Conservation (phyloP, 352 stramenopile genomes). For the Pseudoperonospora humuli region DNA sequence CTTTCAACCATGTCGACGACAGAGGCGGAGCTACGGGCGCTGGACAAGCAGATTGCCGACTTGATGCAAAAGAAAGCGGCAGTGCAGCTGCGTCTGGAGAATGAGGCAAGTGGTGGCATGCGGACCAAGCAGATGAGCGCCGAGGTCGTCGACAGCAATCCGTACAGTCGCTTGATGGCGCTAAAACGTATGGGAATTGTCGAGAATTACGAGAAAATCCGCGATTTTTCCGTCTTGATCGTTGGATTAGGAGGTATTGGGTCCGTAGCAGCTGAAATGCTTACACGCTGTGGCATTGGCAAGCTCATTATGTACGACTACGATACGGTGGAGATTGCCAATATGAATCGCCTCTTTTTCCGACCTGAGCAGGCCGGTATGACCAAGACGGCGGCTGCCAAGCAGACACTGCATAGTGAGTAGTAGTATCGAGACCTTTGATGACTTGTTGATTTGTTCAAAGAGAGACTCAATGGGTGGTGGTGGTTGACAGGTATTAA, state of each 20-base stretch:
- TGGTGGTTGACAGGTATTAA: conserved; percentile 57
- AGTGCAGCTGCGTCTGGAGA: conserved; percentile 47
- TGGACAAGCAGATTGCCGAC: conserved; percentile 65
- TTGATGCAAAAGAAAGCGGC: conserved; percentile 68
- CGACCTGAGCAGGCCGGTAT: conserved; percentile 78
- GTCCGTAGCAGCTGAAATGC: conserved; percentile 84
- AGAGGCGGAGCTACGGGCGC: conserved; percentile 40
- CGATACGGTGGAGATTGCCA: conserved; percentile 85
- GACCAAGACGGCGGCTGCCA: conserved; percentile 83
- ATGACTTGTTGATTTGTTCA: neutral
- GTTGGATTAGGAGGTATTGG: conserved; percentile 83
- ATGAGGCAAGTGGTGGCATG: conserved; percentile 20
- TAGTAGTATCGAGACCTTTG: neutral
- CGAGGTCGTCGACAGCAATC: conserved; percentile 81
- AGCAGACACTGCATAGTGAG: conserved; percentile 80
- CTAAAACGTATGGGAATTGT: conserved; percentile 89
- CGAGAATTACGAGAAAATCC: conserved; percentile 84
- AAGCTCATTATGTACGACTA: conserved; percentile 90
- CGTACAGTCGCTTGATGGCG: conserved; percentile 86
- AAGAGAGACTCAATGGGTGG: neutral
- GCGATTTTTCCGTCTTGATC: conserved; percentile 69
- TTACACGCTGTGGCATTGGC: conserved; percentile 84
- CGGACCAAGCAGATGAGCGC: conserved; percentile 56
- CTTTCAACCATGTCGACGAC: conserved; percentile 17
- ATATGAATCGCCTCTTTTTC: conserved; percentile 91